phyloP scores from a whole-genome alignment of 2,329 filamentous ascomycete genomes.

The Cladosporium sp. region DNA sequence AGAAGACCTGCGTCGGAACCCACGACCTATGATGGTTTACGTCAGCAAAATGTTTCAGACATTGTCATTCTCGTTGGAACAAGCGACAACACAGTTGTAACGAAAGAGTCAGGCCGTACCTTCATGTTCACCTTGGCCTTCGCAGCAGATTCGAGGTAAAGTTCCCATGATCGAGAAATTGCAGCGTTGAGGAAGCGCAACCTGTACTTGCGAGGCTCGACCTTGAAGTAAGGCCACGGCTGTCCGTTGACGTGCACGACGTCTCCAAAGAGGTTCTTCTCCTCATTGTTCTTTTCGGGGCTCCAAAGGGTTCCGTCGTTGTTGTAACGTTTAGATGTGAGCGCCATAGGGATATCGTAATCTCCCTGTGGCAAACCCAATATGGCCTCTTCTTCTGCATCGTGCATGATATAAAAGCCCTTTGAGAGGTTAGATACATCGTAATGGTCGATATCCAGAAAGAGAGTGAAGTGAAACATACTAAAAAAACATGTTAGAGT shows the following conservation, averaged over 20 bases:
- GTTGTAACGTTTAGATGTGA: conserved; percentile 56
- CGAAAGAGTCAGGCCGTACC: conserved; percentile 33
- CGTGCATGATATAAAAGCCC: conserved; percentile 57
- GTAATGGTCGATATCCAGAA: too few relatives aligned
- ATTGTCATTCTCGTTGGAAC: neutral
- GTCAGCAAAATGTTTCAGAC: neutral
- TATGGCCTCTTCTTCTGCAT: conserved; percentile 52
- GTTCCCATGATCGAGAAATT: conserved; percentile 42
- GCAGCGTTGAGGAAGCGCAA: conserved; percentile 47
- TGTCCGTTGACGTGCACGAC: conserved; percentile 61
- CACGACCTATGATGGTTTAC: conserved; percentile 38
- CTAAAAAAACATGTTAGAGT: too few relatives aligned
- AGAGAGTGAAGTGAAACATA: too few relatives aligned
- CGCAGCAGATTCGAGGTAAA: conserved; percentile 41
- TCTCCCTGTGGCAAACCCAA: conserved; percentile 50
- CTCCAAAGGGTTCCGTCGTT: conserved; percentile 53
- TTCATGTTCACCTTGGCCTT: conserved; percentile 50
- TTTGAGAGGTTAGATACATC: neutral
- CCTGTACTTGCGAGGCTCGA: conserved; percentile 55
- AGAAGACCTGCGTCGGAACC: conserved; percentile 58
- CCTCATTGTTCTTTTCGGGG: conserved; percentile 44
- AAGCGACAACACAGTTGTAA: neutral
- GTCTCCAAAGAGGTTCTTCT: conserved; percentile 56
- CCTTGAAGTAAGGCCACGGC: conserved; percentile 62
- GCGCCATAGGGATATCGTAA: conserved; percentile 57